Evolutionary conservation across 345 rosid species (phyloP).

Genomic region (Populus tremula): DNA sequence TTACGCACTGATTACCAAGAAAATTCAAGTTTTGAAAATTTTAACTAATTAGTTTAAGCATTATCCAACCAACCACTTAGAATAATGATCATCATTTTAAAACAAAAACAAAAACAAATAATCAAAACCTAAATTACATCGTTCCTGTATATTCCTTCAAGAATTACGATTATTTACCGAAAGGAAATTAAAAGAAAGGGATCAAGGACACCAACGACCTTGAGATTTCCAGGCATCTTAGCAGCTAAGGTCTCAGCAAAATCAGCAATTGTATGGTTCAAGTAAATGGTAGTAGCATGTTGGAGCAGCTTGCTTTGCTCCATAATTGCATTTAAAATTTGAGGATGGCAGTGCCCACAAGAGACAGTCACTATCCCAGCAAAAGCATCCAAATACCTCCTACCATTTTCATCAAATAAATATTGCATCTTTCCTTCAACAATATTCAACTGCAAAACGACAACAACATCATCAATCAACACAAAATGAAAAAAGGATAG

Average conservation of each 20-base stretch:
- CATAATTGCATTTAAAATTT: conserved; percentile 55
- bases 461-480: not conserved
- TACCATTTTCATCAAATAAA: conserved; percentile 78
- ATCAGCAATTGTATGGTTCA: conserved; percentile 80
- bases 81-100: not conserved
- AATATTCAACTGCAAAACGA: conserved; percentile 55
- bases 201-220: conserved; percentile 34
- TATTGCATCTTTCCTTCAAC: conserved; percentile 99
- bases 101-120: not conserved
- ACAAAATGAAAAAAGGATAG: not conserved
- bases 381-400: conserved; percentile 76
- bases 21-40: not conserved
- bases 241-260: conserved; percentile 87
- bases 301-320: conserved; percentile 89
- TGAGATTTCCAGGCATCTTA: conserved; percentile 88
- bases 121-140: not conserved
- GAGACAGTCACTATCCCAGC: conserved; percentile 94
- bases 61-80: not conserved
- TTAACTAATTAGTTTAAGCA: not conserved
- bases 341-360: conserved; percentile 95
- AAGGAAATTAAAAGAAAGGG: not conserved
- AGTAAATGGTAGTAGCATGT: conserved; percentile 83
- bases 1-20: not conserved
- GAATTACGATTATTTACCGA: not conserved
- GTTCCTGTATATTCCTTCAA: not conserved